These are phyloP conservation scores for Leccinum angustisporum DNA, from an alignment of 1,284 basidiomycete species.

Conservation along the genomic window DNA sequence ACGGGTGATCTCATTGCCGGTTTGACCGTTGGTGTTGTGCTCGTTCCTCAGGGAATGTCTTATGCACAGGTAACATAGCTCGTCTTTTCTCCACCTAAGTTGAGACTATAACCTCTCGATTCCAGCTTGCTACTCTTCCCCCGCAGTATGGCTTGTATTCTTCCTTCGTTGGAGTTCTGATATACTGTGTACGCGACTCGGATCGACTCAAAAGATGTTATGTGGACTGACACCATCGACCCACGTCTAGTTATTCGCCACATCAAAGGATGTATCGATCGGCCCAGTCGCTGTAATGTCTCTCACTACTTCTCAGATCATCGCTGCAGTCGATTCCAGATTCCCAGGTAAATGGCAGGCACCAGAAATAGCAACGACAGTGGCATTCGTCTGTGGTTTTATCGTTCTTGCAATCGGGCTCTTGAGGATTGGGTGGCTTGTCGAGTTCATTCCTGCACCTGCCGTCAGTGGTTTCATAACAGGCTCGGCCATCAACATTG, in stretches of 20 bases:
- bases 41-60: conserved; percentile 88
- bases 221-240: conserved; percentile 8
- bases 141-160: conserved; percentile 94
- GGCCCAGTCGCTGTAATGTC: conserved; percentile 99
- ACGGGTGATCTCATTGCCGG: conserved; percentile 86
- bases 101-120: neutral
- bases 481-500: conserved; percentile 88
- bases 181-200: conserved; percentile 74
- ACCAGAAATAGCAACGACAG: conserved; percentile 80
- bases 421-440: conserved; percentile 90
- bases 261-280: conserved; percentile 94
- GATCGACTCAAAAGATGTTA: conserved; percentile 24
- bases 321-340: conserved; percentile 57
- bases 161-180: conserved; percentile 86
- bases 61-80: conserved; percentile 60
- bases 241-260: conserved; percentile 74
- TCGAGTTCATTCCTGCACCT: conserved; percentile 92
- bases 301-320: conserved; percentile 83
- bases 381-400: conserved; percentile 92
- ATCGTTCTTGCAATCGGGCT: conserved; percentile 92
- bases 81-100: neutral
- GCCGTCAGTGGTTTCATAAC: conserved; percentile 95
- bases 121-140: conserved; percentile 79
- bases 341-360: conserved; percentile 57
- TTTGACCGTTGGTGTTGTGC: conserved; percentile 87